Conservation (phyloP, 2,329 filamentous ascomycete genomes). For the Colletotrichum limetticola region DNA sequence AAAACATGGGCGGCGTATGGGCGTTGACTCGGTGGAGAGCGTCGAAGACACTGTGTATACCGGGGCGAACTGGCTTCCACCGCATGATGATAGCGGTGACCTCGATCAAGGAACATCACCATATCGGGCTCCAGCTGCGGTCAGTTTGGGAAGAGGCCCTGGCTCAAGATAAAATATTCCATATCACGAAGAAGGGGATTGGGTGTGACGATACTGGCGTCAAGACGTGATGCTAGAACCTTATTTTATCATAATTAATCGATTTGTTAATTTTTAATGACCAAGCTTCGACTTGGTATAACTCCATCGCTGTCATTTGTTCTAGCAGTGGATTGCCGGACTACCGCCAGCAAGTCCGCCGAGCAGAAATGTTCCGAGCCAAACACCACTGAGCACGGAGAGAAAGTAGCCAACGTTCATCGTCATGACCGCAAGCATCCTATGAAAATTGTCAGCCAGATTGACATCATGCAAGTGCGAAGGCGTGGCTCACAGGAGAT, state of each 20-base stretch:
- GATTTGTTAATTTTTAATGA: not conserved
- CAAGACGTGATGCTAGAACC: not conserved
- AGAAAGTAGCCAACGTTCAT: slow-evolving; percentile 88
- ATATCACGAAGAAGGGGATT: not conserved
- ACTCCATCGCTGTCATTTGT: not conserved
- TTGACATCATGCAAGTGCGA: not conserved
- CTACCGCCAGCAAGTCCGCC: slow-evolving; percentile 10
- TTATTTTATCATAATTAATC: not conserved
- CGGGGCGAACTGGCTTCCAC: slow-evolving; percentile 5
- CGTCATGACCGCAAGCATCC: slow-evolving; percentile 93
- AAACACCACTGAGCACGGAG: slow-evolving; percentile 79
- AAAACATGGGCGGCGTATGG: slow-evolving; percentile 7
- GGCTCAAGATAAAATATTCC: not conserved
- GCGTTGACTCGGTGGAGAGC: slow-evolving; percentile 23
- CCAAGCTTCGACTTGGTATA: not conserved
- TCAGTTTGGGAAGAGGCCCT: not conserved
- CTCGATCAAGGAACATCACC: not conserved
- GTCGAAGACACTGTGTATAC: slow-evolving; percentile 27
- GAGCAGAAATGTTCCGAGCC: slow-evolving; percentile 70
- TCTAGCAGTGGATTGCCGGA: not conserved
- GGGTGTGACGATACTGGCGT: not conserved
- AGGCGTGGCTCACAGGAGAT: slow-evolving; percentile 77
- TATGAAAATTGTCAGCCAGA: slow-evolving; percentile 46
- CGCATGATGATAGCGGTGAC: not conserved
- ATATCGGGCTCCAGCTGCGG: not conserved